These are phyloP conservation scores for Lathyrus aphaca DNA, from an alignment of 306 rosid species.

Conservation along the genomic window DNA sequence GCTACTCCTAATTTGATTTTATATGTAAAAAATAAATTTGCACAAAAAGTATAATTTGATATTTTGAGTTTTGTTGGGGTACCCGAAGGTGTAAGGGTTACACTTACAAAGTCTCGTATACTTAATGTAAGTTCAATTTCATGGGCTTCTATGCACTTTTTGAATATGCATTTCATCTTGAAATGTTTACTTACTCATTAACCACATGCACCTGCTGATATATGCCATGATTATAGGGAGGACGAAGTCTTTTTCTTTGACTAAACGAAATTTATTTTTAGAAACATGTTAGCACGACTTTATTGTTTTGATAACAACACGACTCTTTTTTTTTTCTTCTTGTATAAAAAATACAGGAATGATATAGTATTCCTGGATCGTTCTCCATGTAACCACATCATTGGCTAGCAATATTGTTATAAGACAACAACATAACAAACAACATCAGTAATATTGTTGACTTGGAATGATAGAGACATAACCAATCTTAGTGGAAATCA, in stretches of 20 bases:
- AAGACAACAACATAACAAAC: background rate
- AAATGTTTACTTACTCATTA: background rate
- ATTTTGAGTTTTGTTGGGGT: no score
- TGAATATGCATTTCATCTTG: no score
- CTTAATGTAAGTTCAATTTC: no score
- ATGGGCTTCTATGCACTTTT: no score
- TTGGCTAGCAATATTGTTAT: constrained; percentile 16
- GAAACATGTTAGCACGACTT: constrained; percentile 46
- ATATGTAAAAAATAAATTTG: no score
- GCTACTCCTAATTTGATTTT: no score
- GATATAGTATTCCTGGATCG: constrained; percentile 19
- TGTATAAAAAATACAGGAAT: background rate
- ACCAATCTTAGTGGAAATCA: constrained; percentile 57
- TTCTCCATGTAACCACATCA: background rate
- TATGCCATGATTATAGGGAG: background rate
- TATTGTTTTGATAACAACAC: background rate
- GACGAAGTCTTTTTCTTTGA: background rate
- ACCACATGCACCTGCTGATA: background rate
- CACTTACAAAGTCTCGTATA: no score
- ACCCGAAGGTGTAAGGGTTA: no score
- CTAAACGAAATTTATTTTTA: no score
- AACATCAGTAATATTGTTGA: constrained; percentile 35
- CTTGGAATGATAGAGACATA: constrained; percentile 35
- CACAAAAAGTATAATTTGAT: no score
- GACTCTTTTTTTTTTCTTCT: constrained; percentile 11